Evolutionary conservation across 768 basidiomycete genomes (phyloP), one percentile per base, ranked within the genome.

Genomic region (Phlebiopsis flavidoalba): DNA sequence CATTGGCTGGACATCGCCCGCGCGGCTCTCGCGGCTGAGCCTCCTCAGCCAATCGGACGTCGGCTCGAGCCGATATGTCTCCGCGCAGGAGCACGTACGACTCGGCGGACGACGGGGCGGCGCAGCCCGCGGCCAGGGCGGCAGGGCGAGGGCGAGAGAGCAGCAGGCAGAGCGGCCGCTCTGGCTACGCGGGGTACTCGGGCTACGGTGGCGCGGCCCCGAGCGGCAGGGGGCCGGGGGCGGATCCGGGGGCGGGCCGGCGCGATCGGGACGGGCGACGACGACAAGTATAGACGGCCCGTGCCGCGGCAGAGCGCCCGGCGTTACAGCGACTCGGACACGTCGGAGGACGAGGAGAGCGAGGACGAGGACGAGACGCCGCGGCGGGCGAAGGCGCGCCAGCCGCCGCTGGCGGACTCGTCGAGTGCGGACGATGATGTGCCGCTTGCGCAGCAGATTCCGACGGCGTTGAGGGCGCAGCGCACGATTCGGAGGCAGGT

Each of bases 401-500:
- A 19, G 8, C 43, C 52, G 24, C 21, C 53, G 50, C 26, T 55
- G 45, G 12, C 11, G 24, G 17, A 8, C 60, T 56, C 48, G n/a
- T 50, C 47, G 46, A 61, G 26, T 49, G 63, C 67, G 53, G 67
- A 91, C 57, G 93, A 96, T 69, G 88, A 96, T 65, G 77, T 93
- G 1, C 94, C 94, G 0, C 79, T 96, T 15, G 94, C 93, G 2
- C 85, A 83, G 64, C 80, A 86, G 33, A 91, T 93, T 58, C 94
- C 93, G 4, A 87, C 86, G 0, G 94, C 94, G 3, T 73, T 96
- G 60, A 82, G 79, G 3, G 93, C 92, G 10, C 94, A 96, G 67
- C 85, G 83, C 66, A 86, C 88, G 5, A 90, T 96, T 57, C 83
- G 91, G 19, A 77, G 79, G 49, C 82, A 91, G 69, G 84, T 90